phyloP scores from a whole-genome alignment of 2,329 filamentous ascomycete species.

The Dichotomopilus funicola region DNA sequence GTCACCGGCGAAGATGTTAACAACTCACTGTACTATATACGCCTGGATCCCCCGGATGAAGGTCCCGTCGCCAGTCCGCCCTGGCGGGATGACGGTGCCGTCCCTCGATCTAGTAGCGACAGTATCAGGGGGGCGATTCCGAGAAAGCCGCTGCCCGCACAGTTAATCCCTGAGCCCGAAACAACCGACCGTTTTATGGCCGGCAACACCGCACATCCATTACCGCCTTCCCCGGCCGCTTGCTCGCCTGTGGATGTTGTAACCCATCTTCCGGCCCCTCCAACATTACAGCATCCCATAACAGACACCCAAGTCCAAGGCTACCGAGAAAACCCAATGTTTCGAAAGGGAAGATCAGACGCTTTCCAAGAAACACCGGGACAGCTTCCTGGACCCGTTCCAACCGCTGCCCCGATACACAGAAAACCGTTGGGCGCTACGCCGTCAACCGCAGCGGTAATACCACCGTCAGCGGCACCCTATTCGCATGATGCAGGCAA shows the following conservation, averaged over 20 bases:
- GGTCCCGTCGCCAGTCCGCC: constrained; percentile 30
- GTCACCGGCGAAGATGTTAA: constrained; percentile 83
- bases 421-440: constrained; percentile 16
- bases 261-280: not conserved
- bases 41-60: constrained; percentile 63
- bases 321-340: constrained; percentile 20
- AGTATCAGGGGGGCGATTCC: constrained; percentile 39
- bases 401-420: not conserved
- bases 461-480: no score
- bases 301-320: not conserved
- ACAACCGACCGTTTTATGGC: constrained; percentile 2
- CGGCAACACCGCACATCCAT: not conserved
- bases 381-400: not conserved
- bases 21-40: constrained; percentile 85
- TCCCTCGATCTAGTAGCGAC: constrained; percentile 40
- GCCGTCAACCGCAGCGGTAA: not conserved
- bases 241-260: no score
- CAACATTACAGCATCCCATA: not conserved
- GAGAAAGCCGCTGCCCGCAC: constrained; percentile 45
- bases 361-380: not conserved
- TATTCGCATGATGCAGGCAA: not conserved
- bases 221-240: not conserved
- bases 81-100: constrained; percentile 24
- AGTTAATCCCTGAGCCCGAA: constrained; percentile 16
- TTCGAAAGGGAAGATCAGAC: constrained; percentile 8